A percentile compares a stretch with the other conserved stretches of the same genome.
Conservation (phyloP, 2,329 filamentous ascomycete species). For the Cladosporium halotolerans region DNA sequence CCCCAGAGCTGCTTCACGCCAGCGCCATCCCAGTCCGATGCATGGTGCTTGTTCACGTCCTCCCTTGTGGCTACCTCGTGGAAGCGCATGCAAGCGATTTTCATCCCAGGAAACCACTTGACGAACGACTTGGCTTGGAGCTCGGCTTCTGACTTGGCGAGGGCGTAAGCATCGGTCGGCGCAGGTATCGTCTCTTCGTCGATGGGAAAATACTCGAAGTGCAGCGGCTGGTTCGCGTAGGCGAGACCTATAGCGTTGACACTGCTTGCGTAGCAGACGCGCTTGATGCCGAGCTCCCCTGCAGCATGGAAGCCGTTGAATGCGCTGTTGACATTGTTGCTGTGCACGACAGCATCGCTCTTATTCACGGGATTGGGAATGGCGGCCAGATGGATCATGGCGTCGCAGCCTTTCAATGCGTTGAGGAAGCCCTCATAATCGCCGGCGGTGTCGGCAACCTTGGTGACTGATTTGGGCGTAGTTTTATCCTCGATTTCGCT, state of each 20-base stretch:
- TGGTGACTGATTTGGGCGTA: slow-evolving; percentile 30
- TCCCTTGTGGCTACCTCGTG: slow-evolving; percentile 31
- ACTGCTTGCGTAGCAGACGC: slow-evolving; percentile 33
- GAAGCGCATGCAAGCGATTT: slow-evolving; percentile 34
- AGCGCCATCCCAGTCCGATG: slow-evolving; percentile 29
- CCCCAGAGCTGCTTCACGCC: slow-evolving; percentile 34
- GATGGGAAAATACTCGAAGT: slow-evolving; percentile 34
- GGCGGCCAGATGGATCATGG: slow-evolving; percentile 35
- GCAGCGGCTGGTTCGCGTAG: slow-evolving; percentile 31
- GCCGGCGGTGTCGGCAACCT: slow-evolving; percentile 29
- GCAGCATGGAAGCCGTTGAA: slow-evolving; percentile 38
- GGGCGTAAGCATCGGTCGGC: slow-evolving; percentile 33
- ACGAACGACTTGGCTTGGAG: slow-evolving; percentile 30
- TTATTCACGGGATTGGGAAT: slow-evolving; percentile 33
- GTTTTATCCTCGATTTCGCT: slow-evolving; percentile 18
- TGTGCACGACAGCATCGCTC: slow-evolving; percentile 29
- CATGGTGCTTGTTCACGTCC: slow-evolving; percentile 30
- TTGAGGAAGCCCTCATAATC: slow-evolving; percentile 29
- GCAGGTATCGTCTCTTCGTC: slow-evolving; percentile 31
- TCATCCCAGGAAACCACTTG: slow-evolving; percentile 35
- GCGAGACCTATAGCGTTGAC: slow-evolving; percentile 36
- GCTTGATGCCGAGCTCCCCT: slow-evolving; percentile 31
- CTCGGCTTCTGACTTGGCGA: slow-evolving; percentile 34
- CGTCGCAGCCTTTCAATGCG: slow-evolving; percentile 33
- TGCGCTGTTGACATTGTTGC: slow-evolving; percentile 34